Evolutionary conservation across 352 stramenopile genomes (phyloP).

Genomic region (Peronospora tabacina): DNA sequence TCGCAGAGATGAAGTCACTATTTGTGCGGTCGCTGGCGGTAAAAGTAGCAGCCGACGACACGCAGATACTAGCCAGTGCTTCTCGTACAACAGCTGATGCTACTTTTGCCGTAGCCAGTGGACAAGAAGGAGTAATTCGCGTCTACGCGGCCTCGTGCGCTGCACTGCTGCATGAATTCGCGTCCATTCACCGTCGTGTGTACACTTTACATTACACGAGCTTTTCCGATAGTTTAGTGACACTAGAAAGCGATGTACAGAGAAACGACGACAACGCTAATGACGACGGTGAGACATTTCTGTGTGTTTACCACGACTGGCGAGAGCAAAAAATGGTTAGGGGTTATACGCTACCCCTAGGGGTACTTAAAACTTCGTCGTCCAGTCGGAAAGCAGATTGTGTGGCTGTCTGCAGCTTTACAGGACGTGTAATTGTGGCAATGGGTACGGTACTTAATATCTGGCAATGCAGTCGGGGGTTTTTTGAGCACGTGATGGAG

Average conservation of each 20-base stretch:
- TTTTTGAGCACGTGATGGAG: constrained; percentile 88
- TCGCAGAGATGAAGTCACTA: constrained; percentile 43
- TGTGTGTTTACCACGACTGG: constrained; percentile 87
- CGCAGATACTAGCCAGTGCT: constrained; percentile 47
- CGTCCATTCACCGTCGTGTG: constrained; percentile 61
- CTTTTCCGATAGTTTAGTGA: constrained; percentile 82
- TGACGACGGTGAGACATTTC: constrained; percentile 63
- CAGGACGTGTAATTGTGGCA: constrained; percentile 63
- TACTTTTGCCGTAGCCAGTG: constrained; percentile 68
- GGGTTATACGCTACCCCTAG: constrained; percentile 76
- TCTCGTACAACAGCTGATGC: constrained; percentile 56
- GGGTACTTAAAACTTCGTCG: constrained; percentile 50
- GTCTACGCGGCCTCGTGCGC: constrained; percentile 74
- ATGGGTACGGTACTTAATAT: constrained; percentile 76
- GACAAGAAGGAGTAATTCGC: constrained; percentile 57
- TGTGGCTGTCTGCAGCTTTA: constrained; percentile 79
- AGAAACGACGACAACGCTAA: constrained; percentile 11
- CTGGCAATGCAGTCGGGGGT: constrained; percentile 77
- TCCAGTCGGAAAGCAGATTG: constrained; percentile 53
- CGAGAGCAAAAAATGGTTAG: constrained; percentile 70
- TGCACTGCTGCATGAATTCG: constrained; percentile 73
- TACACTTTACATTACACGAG: constrained; percentile 76
- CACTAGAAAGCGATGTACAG: constrained; percentile 55
- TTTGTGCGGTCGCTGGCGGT: constrained; percentile 63
- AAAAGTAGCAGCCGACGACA: constrained; percentile 22